Conservation (phyloP, 1,284 basidiomycete genomes). For the Rhodotorula sp. region DNA sequence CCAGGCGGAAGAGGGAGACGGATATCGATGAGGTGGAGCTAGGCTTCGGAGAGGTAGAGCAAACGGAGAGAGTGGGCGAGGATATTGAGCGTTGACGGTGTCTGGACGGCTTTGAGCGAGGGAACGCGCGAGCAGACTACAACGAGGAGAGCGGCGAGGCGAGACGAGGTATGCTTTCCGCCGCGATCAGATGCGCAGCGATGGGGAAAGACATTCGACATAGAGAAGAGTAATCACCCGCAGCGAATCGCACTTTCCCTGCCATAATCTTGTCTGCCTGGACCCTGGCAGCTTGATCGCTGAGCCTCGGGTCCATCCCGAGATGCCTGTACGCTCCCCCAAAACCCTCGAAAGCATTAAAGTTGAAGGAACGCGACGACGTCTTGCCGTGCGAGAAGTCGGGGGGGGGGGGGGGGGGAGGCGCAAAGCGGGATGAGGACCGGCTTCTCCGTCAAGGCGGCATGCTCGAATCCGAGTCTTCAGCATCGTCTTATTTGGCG, state of each 20-base stretch:
- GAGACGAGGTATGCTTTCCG: background rate
- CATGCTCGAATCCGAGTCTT: conserved; percentile 1
- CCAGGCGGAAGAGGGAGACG: background rate
- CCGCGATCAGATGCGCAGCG: background rate
- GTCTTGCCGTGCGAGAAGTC: background rate
- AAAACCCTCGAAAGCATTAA: background rate
- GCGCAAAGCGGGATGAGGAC: no score
- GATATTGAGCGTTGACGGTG: background rate
- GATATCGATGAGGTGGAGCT: background rate
- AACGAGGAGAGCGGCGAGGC: conserved; percentile 5
- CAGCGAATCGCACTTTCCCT: background rate
- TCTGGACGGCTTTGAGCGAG: background rate
- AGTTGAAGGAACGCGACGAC: background rate
- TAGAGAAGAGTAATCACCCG: no score
- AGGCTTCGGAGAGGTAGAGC: conserved; percentile 12
- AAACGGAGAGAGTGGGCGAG: background rate
- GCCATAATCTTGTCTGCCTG: conserved; percentile 4
- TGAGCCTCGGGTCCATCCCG: background rate
- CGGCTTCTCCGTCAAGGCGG: background rate
- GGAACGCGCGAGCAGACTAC: background rate
- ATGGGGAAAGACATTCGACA: background rate
- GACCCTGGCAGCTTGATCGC: background rate
- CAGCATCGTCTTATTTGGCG: background rate
- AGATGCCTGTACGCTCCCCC: conserved; percentile 1
- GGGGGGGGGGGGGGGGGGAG: no score